phyloP scores from a whole-genome alignment of 2,329 filamentous ascomycete species.

The Fusarium decemcellulare region DNA sequence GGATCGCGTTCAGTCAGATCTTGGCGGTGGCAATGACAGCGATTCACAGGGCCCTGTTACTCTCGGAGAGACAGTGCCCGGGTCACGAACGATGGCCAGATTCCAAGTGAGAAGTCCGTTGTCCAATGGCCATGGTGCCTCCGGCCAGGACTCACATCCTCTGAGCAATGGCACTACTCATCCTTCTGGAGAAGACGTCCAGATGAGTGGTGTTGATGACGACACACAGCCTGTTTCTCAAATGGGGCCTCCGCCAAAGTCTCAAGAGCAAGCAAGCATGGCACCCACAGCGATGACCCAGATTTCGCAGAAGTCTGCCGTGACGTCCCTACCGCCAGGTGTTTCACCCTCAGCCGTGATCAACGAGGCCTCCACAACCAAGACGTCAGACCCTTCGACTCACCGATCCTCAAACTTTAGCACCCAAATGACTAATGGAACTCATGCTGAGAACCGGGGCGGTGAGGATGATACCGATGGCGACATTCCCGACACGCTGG shows the following conservation, averaged over 20 bases:
- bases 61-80: constrained; percentile 76
- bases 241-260: constrained; percentile 64
- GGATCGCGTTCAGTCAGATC: constrained; percentile 65
- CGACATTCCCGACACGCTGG: constrained; percentile 70
- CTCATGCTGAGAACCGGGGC: constrained; percentile 62
- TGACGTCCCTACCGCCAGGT: constrained; percentile 70
- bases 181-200: constrained; percentile 62
- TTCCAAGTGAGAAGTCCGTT: constrained; percentile 71
- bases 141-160: constrained; percentile 53
- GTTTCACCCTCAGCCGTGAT: constrained; percentile 71
- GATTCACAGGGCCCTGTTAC: constrained; percentile 70
- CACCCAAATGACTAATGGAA: constrained; percentile 81
- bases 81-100: constrained; percentile 64
- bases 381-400: constrained; percentile 81
- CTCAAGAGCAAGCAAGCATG: constrained; percentile 54
- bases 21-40: constrained; percentile 64
- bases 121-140: constrained; percentile 70
- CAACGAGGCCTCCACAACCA: constrained; percentile 96
- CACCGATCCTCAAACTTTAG: constrained; percentile 75
- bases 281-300: constrained; percentile 66
- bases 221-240: constrained; percentile 63
- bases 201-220: constrained; percentile 72
- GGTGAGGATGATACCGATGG: constrained; percentile 51
- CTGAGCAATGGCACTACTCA: constrained; percentile 71
- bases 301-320: constrained; percentile 74